Evolutionary conservation across 441 rosid genomes (phyloP), one percentile per base, ranked within the genome.

Genomic region (Syzygium syzygioides): DNA sequence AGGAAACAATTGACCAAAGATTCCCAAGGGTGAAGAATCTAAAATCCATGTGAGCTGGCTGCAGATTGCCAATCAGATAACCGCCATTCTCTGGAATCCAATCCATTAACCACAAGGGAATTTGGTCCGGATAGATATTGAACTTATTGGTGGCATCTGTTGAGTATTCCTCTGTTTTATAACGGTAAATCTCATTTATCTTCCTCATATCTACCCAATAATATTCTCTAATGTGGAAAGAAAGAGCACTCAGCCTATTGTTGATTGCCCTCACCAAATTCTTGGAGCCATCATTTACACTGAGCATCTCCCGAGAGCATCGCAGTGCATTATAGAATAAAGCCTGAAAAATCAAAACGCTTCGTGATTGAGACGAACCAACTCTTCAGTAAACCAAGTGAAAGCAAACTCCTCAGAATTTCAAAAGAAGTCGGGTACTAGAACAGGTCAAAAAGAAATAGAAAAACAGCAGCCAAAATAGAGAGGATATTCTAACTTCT

Each of bases 1-100:
- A 88, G 80, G 90, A 88, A 26, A 88, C 34, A 50, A 88, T 68
- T 20, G 90, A 85, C 90, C 90, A 88, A 32, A 88, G 90, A 71
- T 88, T 88, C n/a, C 90, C 90, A 8, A 88, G 90, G 32, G 85
- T 88, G 90, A 88, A 88, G 87, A 88, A 68, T 26, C 90, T 85
- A 62, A 88, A 88, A 86, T 88, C 90, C 90, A 88, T 88, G 85
- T 88, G 90, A 55, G 87, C 90, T 62, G 90, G 90, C 85, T 88
- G 90, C 53, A 88, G 85, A 53, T 85, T 88, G 60, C 90, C 90
- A 15, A 88, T 88, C 53, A 88, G 68, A 57, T 88, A 88, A 19
- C 90, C 90, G 2, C 90, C 90, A 37, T 85, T 56, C 55, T 88
- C 87, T 9, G 90, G 90, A 50, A 88, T 62, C 90, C 90, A 88